Evolutionary conservation across 2,329 filamentous ascomycete genomes (phyloP).

Genomic region (Monosporascus sp.): DNA sequence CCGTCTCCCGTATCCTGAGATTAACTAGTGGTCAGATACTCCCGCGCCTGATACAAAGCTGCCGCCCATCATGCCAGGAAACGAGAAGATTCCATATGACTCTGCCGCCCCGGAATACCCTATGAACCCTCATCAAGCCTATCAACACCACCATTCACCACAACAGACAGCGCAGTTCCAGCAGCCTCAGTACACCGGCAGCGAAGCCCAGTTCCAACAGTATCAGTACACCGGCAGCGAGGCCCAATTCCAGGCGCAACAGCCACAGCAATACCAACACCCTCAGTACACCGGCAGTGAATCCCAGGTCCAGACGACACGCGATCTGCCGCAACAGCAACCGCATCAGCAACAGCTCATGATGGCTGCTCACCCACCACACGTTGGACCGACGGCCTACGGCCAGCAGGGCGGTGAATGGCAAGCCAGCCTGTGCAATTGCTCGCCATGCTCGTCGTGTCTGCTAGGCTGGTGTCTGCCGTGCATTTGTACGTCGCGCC

Average conservation of each 20-base stretch:
- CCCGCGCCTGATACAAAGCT: too few relatives aligned
- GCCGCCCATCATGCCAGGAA: too few relatives aligned
- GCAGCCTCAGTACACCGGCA: neutral
- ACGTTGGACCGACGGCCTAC: constrained; percentile 8
- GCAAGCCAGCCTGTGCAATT: constrained; percentile 25
- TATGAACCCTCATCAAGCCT: too few relatives aligned
- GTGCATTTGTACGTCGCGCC: constrained; percentile 22
- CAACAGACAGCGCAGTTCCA: neutral
- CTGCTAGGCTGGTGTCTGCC: constrained; percentile 24
- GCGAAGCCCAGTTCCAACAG: neutral
- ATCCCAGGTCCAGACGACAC: too few relatives aligned
- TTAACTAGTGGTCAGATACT: too few relatives aligned
- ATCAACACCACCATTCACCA: too few relatives aligned
- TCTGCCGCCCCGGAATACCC: too few relatives aligned
- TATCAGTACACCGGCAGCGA: neutral
- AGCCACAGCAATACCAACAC: neutral
- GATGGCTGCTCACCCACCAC: neutral
- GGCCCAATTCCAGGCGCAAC: neutral
- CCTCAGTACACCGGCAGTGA: neutral
- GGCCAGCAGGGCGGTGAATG: constrained; percentile 22
- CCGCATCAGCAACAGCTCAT: neutral
- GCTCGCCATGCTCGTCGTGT: constrained; percentile 23
- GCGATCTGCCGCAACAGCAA: neutral
- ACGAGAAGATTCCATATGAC: too few relatives aligned
- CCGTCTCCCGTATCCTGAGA: too few relatives aligned